These are phyloP conservation scores for Aspergillus novoparasiticus DNA, from an alignment of 2,329 filamentous ascomycete species.

Conservation along the genomic window DNA sequence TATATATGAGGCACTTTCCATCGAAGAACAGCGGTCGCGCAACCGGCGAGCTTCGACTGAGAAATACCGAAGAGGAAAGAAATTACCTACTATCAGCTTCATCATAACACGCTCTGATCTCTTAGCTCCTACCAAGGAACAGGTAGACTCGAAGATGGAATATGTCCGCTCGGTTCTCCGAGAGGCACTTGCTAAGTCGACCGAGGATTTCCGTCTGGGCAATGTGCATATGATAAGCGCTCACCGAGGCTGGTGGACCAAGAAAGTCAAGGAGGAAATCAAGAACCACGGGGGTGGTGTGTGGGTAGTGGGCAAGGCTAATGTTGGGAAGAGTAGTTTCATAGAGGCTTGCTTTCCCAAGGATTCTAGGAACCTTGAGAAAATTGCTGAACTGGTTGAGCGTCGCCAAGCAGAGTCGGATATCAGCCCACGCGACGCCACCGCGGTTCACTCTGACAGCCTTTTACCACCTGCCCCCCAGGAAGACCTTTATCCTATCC, in stretches of 20 bases:
- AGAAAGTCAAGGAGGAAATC: conserved; percentile 80
- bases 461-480: conserved; percentile 76
- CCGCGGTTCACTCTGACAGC: conserved; percentile 37
- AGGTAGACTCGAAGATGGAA: conserved; percentile 84
- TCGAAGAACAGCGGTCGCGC: conserved; percentile 73
- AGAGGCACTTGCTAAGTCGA: conserved; percentile 69
- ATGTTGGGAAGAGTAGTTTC: conserved; percentile 93
- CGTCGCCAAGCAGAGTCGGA: conserved; percentile 27
- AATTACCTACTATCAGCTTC: conserved; percentile 82
- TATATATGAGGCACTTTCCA: conserved; percentile 68
- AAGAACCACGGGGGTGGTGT: conserved; percentile 80
- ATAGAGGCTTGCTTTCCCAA: conserved; percentile 86
- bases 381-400: conserved; percentile 38
- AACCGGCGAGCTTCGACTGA: conserved; percentile 75
- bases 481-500: conserved; percentile 75
- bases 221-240: conserved; percentile 87
- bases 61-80: conserved; percentile 67
- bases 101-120: conserved; percentile 88
- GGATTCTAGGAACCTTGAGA: conserved; percentile 55
- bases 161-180: conserved; percentile 78
- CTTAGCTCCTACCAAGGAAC: conserved; percentile 77
- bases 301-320: conserved; percentile 98
- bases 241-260: conserved; percentile 88
- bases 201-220: conserved; percentile 74
- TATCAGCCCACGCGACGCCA: conserved; percentile 16